Conservation (phyloP, 225 moss, liverwort and hornwort genomes). For the Pleurozium schreberi region DNA sequence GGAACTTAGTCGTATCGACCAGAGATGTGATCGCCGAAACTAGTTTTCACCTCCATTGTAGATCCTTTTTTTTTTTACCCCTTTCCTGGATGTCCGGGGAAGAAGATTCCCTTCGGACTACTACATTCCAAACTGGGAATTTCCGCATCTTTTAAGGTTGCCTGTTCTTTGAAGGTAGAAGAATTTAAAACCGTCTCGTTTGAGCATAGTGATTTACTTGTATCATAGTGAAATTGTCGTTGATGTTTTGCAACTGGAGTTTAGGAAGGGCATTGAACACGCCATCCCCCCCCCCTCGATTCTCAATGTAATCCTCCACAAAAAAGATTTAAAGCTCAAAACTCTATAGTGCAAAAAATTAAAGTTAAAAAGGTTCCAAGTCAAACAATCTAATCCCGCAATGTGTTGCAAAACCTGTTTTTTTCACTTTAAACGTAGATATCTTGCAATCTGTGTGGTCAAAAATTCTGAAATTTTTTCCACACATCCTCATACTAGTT, state of each 20-base stretch:
- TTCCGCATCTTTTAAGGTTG: neutral
- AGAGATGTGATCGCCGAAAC: neutral
- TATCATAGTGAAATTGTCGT: neutral
- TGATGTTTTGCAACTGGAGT: neutral
- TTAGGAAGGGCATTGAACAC: neutral
- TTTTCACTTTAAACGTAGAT: no score
- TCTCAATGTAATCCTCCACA: no score
- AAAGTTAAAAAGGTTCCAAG: no score
- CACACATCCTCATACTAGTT: no score
- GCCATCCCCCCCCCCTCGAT: no score
- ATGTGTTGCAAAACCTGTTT: no score
- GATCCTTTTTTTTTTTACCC: neutral
- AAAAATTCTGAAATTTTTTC: no score
- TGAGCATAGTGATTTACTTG: neutral
- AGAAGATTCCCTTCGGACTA: neutral
- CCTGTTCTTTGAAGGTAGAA: neutral
- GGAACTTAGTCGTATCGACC: neutral
- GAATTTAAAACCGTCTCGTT: neutral
- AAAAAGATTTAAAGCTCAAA: no score
- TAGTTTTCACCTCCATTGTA: no score
- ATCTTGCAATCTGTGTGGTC: no score
- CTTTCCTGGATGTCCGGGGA: neutral
- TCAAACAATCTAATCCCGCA: no score
- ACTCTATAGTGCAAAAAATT: no score
- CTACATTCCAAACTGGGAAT: neutral